Base-by-base conservation (phyloP, 495 filamentous ascomycete genomes). In the Chaetomium cochliodes region DNA sequence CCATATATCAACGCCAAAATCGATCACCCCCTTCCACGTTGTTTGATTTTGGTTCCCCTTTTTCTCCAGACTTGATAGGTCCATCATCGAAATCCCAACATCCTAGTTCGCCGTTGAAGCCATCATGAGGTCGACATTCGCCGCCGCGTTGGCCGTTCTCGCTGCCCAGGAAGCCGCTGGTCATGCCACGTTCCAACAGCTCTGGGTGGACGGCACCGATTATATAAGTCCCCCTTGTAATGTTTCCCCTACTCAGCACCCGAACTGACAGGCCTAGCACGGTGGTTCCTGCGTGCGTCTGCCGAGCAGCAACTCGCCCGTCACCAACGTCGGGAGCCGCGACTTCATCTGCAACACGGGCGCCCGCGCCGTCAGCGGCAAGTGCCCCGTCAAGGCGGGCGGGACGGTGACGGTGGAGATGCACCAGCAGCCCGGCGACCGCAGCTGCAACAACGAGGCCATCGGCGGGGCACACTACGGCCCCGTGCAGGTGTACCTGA, bases 401-500 rank as follows among this genome's bases (percentile, higher is more conserved):
- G 68, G 69, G 1, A 77, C 74, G 8, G 76, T 84, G 16, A 82
- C 80, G 0, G 77, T 83, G 0, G 82, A 83, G 72, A 83, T 84
- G 76, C 82, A 56, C 33, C 53, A 79, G 72, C 80, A 82, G 70
- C 77, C 75, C 20, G 69, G 70, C 23, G 76, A 82, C 69, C 75
- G 81, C 18, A 66, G 66, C 39, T 84, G 78, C 71, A 57, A 62
- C 7, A 67, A 71, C 63, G 79, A 82, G 54, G 81, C 80, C 64
- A 82, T 84, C 63, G 81, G 80, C 51, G 81, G 79, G 3, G 73
- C 73, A 33, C 79, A 79, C 69, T 76, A 74, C 72, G 78, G 78
- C 3, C 78, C 79, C 18, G 83, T 86, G 5, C 75, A 82, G 62
- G 78, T 79, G 30, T 87, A 85, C 73, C 77, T 86, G 64, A 74